Conservation (phyloP, 805 yeast species). For the Yarrowia deformans region DNA sequence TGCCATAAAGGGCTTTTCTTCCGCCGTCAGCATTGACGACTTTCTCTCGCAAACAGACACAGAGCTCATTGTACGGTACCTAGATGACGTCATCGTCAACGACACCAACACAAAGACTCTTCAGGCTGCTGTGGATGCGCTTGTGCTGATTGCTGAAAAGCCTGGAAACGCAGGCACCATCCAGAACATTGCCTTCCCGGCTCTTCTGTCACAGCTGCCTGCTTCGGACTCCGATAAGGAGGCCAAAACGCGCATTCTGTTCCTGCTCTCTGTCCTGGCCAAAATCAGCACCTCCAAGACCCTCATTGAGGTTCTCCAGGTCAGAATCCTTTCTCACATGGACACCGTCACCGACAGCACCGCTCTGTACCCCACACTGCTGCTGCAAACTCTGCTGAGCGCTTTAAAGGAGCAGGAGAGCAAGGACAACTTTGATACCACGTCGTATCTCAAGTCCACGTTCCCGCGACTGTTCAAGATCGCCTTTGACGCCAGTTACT, state of each 20-base stretch:
- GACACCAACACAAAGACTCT: conserved; percentile 62
- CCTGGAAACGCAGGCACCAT: conserved; percentile 53
- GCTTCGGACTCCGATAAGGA: conserved; percentile 47
- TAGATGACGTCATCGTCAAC: conserved; percentile 65
- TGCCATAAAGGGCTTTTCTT: conserved; percentile 69
- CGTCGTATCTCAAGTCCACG: conserved; percentile 26
- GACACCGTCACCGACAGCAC: conserved; percentile 43
- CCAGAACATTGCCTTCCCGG: conserved; percentile 61
- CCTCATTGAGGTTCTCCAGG: conserved; percentile 52
- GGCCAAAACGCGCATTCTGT: conserved; percentile 15
- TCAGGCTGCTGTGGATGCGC: conserved; percentile 61
- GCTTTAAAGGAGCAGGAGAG: conserved; percentile 45
- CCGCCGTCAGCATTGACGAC: conserved; percentile 57
- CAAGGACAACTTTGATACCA: conserved; percentile 36
- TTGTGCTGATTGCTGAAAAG: conserved; percentile 56
- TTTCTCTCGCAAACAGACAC: conserved; percentile 64
- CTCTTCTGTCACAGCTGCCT: conserved; percentile 60
- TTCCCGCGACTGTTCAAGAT: conserved; percentile 21
- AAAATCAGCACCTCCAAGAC: conserved; percentile 40
- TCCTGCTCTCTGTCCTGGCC: conserved; percentile 27
- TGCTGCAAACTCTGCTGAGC: conserved; percentile 47
- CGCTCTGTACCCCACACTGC: conserved; percentile 43
- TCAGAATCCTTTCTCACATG: conserved; percentile 52
- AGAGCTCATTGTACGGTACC: conserved; percentile 66
- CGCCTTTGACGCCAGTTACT: conserved; percentile 14